Evolutionary conservation across 371 early-diverging fungal species (phyloP).

Genomic region (Vittaforma corneae): DNA sequence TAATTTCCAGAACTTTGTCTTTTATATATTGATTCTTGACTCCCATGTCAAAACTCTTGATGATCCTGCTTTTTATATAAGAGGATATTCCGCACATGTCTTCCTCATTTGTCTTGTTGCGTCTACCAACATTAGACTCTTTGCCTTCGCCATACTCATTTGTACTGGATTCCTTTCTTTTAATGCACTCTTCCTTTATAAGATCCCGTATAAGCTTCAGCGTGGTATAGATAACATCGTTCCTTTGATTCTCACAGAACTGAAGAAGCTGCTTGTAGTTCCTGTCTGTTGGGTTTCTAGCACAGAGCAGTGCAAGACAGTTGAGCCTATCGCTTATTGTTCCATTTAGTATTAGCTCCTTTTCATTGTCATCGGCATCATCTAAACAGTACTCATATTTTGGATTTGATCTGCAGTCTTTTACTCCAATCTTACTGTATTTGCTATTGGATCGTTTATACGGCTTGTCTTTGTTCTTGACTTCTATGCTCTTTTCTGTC

Average conservation of each 20-base stretch:
- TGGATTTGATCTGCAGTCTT: too few species aligned
- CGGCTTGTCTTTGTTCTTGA: not conserved
- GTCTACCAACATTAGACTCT: not conserved
- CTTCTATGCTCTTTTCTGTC: constrained; percentile 4
- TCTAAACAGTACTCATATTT: constrained; percentile 6
- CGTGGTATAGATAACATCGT: constrained; percentile 38
- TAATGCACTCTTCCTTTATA: constrained; percentile 13
- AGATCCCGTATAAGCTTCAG: constrained; percentile 43
- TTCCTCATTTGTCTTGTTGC: not conserved
- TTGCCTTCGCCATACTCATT: not conserved
- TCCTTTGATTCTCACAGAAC: constrained; percentile 41
- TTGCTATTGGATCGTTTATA: too few species aligned
- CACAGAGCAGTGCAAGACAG: constrained; percentile 21
- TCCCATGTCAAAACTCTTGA: constrained; percentile 35
- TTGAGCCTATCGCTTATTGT: constrained; percentile 45
- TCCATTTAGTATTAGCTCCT: constrained; percentile 36
- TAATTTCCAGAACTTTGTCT: constrained; percentile 35
- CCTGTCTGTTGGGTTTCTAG: constrained; percentile 23
- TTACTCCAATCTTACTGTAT: too few species aligned
- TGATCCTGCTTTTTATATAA: constrained; percentile 40
- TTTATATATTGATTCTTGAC: constrained; percentile 41
- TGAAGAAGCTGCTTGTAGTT: constrained; percentile 38
- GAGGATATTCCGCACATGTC: too few species aligned
- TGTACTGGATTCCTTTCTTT: not conserved
- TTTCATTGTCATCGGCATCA: constrained; percentile 39